Evolutionary conservation across 192 early-diverging fungal species (phyloP).

Genomic region (Podila verticillata): DNA sequence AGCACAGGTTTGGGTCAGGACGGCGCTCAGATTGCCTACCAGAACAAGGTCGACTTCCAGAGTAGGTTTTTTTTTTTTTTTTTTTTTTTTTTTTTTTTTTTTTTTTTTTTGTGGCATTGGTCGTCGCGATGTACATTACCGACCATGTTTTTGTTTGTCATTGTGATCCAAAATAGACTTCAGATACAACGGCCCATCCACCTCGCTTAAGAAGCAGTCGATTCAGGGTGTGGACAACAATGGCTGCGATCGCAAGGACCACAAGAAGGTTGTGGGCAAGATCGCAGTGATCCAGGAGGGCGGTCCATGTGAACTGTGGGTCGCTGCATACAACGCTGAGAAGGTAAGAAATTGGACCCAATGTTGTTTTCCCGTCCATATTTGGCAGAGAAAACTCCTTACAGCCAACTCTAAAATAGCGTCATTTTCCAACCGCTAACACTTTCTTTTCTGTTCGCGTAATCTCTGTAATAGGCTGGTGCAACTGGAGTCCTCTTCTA

Average conservation of each 20-base stretch:
- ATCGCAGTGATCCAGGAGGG: constrained; percentile 62
- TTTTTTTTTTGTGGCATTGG: background rate
- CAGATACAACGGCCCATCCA: constrained; percentile 66
- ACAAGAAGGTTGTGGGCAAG: constrained; percentile 53
- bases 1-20: constrained; percentile 28
- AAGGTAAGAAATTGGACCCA: constrained; percentile 24
- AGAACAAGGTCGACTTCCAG: constrained; percentile 58
- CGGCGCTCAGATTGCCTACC: constrained; percentile 26
- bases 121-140: background rate
- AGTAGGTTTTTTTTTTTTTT: constrained; percentile 33
- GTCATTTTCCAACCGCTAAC: background rate
- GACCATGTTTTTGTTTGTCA: background rate
- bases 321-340: constrained; percentile 65
- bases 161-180: constrained; percentile 43
- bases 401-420: background rate
- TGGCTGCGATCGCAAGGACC: constrained; percentile 55
- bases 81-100: background rate
- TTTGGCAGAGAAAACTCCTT: too few species aligned
- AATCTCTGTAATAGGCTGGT: constrained; percentile 35
- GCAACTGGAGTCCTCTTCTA: constrained; percentile 70
- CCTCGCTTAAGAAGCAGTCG: constrained; percentile 52
- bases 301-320: constrained; percentile 60
- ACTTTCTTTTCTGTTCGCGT: background rate
- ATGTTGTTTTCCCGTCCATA: background rate
- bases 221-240: constrained; percentile 56